Conservation (phyloP, 177 flowering plant genomes). For the Vitis hybrid region DNA sequence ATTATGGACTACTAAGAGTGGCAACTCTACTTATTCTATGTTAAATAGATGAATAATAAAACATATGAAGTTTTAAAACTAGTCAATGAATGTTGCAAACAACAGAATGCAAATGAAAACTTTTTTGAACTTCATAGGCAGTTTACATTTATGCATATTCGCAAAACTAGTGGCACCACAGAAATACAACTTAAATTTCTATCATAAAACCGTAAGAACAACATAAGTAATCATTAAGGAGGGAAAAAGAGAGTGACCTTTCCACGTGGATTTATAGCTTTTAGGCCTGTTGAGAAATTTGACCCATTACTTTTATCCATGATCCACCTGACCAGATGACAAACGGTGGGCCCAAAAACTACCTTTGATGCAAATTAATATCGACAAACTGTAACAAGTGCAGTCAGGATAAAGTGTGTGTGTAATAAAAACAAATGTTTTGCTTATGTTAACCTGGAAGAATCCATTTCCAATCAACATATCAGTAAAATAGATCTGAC, state of each 20-base stretch:
- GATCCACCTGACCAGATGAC: slow-evolving; percentile 37
- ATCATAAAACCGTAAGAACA: neutral
- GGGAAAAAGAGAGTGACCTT: slow-evolving; percentile 8
- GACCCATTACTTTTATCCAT: slow-evolving; percentile 49
- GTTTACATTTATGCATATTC: too few species aligned
- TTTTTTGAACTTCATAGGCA: too few species aligned
- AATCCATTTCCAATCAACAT: slow-evolving; percentile 19
- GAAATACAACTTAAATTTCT: too few species aligned
- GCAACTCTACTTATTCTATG: too few species aligned
- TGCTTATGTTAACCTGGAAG: slow-evolving; percentile 31
- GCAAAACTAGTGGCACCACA: too few species aligned
- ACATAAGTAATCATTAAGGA: neutral
- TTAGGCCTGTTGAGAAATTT: slow-evolving; percentile 30
- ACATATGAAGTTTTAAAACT: too few species aligned
- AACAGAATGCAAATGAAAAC: too few species aligned
- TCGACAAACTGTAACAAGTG: slow-evolving; percentile 27
- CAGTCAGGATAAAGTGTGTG: too few species aligned
- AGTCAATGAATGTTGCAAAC: too few species aligned
- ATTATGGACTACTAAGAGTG: too few species aligned
- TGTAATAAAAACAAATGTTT: neutral
- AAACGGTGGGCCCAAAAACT: slow-evolving; percentile 40
- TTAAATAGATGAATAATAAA: too few species aligned
- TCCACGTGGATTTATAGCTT: slow-evolving; percentile 13
- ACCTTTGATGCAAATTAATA: slow-evolving; percentile 32
- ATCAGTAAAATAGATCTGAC: slow-evolving; percentile 45